phyloP scores from a whole-genome alignment of 1,284 basidiomycete genomes.

The Naganishia albida region DNA sequence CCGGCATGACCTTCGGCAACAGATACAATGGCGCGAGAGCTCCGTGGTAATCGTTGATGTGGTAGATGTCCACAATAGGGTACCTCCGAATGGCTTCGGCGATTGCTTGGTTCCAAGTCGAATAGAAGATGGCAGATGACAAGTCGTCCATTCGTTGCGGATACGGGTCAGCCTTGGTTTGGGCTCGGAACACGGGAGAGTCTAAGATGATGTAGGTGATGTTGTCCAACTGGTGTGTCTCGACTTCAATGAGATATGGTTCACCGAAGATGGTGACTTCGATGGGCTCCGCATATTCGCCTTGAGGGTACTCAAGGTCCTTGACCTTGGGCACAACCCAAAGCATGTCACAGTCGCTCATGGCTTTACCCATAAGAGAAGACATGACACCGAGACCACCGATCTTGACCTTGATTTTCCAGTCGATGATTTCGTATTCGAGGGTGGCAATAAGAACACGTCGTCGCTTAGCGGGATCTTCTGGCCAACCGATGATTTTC shows the following conservation, averaged over 20 bases:
- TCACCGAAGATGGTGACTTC: conserved; percentile 95
- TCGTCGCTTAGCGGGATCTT: conserved; percentile 81
- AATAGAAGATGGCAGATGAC: conserved; percentile 92
- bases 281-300: conserved; percentile 86
- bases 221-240: conserved; percentile 86
- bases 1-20: conserved; percentile 81
- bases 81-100: conserved; percentile 79
- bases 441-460: conserved; percentile 86
- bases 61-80: conserved; percentile 77
- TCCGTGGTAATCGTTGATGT: conserved; percentile 78
- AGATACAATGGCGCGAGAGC: conserved; percentile 85
- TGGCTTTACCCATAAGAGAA: conserved; percentile 90
- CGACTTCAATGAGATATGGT: conserved; percentile 89
- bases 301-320: conserved; percentile 83
- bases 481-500: conserved; percentile 87
- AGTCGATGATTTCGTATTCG: conserved; percentile 92
- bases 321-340: conserved; percentile 93
- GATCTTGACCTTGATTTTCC: conserved; percentile 95
- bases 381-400: conserved; percentile 96
- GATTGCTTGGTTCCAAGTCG: conserved; percentile 94
- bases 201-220: conserved; percentile 91
- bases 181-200: conserved; percentile 89
- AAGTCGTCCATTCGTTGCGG: conserved; percentile 94
- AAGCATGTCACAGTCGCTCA: conserved; percentile 89
- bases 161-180: conserved; percentile 90